Evolutionary conservation across 352 stramenopile genomes (phyloP).

Genomic region (Phytophthora kernoviae): DNA sequence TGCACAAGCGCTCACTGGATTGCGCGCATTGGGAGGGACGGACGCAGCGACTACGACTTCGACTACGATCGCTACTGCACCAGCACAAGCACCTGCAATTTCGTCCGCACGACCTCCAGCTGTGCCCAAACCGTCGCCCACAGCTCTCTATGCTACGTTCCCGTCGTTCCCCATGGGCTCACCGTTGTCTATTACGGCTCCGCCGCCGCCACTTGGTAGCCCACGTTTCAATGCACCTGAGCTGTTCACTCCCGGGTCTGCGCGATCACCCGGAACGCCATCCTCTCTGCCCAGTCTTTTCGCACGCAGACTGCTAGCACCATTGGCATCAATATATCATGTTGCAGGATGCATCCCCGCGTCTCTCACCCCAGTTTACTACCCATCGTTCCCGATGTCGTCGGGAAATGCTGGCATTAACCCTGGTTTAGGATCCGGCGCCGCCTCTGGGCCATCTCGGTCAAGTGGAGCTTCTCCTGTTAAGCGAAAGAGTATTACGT

Average conservation of each 20-base stretch:
- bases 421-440: background rate
- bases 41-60: constrained; percentile 10
- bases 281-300: constrained; percentile 60
- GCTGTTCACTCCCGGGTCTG: constrained; percentile 30
- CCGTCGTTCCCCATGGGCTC: constrained; percentile 37
- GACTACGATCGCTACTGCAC: constrained; percentile 8
- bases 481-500: constrained; percentile 82
- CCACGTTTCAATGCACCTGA: constrained; percentile 45
- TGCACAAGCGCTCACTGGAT: constrained; percentile 72
- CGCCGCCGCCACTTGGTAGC: constrained; percentile 30
- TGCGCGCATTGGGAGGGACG: constrained; percentile 36
- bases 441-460: constrained; percentile 7
- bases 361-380: constrained; percentile 56
- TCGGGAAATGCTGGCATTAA: constrained; percentile 9
- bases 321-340: constrained; percentile 36
- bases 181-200: constrained; percentile 55
- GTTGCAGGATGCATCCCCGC: constrained; percentile 38
- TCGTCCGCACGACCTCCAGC: constrained; percentile 26
- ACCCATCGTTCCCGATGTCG: constrained; percentile 37
- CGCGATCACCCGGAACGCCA: constrained; percentile 31
- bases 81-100: constrained; percentile 7
- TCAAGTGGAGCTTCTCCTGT: constrained; percentile 45
- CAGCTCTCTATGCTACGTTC: constrained; percentile 34
- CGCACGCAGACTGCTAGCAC: constrained; percentile 43
- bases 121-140: constrained; percentile 25